These are phyloP conservation scores for Cyclotella atomus DNA, from an alignment of 108 stramenopile species.

Conservation along the genomic window DNA sequence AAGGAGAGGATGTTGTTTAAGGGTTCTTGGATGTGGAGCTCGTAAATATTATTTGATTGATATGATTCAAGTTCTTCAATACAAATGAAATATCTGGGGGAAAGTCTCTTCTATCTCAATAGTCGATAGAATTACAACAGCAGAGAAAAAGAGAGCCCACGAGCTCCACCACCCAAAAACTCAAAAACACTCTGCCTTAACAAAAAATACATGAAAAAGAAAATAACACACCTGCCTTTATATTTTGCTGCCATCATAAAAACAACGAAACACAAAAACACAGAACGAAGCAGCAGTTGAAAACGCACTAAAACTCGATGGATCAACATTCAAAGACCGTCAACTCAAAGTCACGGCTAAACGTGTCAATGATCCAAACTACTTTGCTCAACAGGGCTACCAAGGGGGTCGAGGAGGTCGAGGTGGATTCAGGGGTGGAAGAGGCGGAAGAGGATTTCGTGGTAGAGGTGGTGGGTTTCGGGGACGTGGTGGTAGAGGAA, in stretches of 20 bases:
- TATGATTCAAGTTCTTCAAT: too few relatives aligned
- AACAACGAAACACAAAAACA: background rate
- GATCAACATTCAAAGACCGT: slow-evolving; percentile 92
- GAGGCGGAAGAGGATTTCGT: slow-evolving; percentile 39
- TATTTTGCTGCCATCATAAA: too few relatives aligned
- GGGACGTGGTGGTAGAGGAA: slow-evolving; percentile 38
- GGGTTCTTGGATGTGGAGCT: too few relatives aligned
- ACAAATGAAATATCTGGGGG: too few relatives aligned
- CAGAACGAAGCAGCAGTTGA: slow-evolving; percentile 89
- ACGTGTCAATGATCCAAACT: slow-evolving; percentile 85
- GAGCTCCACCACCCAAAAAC: too few relatives aligned
- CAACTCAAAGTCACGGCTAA: slow-evolving; percentile 91
- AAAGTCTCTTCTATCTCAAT: too few relatives aligned
- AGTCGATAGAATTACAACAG: too few relatives aligned
- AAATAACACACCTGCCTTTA: slow-evolving; percentile 9
- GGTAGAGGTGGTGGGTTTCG: slow-evolving; percentile 52
- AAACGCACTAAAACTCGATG: slow-evolving; percentile 93
- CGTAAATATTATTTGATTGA: too few relatives aligned
- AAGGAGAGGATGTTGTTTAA: too few relatives aligned
- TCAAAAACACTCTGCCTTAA: too few relatives aligned
- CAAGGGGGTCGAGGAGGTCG: slow-evolving; percentile 45
- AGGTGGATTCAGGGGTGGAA: slow-evolving; percentile 54
- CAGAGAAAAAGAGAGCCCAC: too few relatives aligned
- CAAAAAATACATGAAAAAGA: background rate
- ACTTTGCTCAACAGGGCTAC: slow-evolving; percentile 50